Evolutionary conservation across 2,329 filamentous ascomycete genomes (phyloP), one percentile per base, ranked within the genome.

Genomic region (Hymenoscyphus repandus): DNA sequence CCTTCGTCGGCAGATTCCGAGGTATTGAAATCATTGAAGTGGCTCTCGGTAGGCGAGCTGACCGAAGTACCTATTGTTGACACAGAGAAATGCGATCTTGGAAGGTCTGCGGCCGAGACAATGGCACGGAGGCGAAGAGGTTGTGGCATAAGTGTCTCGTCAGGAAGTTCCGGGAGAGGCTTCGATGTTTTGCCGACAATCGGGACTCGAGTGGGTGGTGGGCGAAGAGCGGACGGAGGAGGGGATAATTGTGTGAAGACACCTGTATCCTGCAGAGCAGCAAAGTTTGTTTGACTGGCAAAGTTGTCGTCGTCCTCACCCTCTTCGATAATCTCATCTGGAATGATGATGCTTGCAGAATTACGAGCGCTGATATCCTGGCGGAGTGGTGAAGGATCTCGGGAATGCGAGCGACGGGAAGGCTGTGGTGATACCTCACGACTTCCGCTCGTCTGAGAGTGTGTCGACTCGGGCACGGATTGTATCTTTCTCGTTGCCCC

Each of bases 251-350:
- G 40, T 11, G 62, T 66, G n/a, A 58, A 49, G n/a, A 57, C 47
- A 2, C 51, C 50, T 15, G 54, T 54, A 15, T 61, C 60, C 15
- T 50, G 48, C 22, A 61, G 46, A 0, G 56, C 57, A 6, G 55
- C 43, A 34, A 49, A 50, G 41, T 49, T 55, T 9, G 59, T 34
- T 37, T 61, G 53, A 41, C 72, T 74, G n/a, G 79, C 79, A 59
- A 84, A 83, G 66, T 83, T 83, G 56, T 82, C 78, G 58, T 83
- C 79, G 54, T 83, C 78, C 45, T 82, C 79, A 40, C 37, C 57
- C 46, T 76, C 74, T 49, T 78, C 77, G 6, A 65, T 69, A 34
- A 73, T 74, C 48, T 76, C 72, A 45, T 75, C 71, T 1, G 73
- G 71, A 18, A 76, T 75, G 20, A 74, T 56, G 11, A 60, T 66